Evolutionary conservation across 345 rosid species (phyloP).

Genomic region (Lepidium aucheri): DNA sequence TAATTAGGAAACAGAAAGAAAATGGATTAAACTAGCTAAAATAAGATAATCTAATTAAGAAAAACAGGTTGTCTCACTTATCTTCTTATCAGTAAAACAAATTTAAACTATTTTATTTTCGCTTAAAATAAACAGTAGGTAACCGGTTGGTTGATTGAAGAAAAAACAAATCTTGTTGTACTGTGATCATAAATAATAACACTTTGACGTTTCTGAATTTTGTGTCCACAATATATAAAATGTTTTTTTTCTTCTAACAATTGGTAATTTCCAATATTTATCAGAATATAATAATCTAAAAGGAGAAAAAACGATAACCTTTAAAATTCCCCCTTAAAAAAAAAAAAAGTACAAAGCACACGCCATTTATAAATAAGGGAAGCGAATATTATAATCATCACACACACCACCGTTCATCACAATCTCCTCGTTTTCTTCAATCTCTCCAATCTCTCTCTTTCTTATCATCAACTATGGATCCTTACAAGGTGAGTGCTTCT

Average conservation of each 20-base stretch:
- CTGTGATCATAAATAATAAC: neutral
- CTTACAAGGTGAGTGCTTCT: slow-evolving; percentile 35
- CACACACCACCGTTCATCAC: neutral
- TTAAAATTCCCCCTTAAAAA: neutral
- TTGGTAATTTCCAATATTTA: neutral
- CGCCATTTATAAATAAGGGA: slow-evolving; percentile 25
- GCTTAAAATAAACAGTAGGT: neutral
- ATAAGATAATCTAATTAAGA: neutral
- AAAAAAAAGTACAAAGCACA: slow-evolving; percentile 1
- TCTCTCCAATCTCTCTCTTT: neutral
- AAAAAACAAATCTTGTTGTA: neutral
- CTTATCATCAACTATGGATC: slow-evolving; percentile 37
- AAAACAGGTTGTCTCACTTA: neutral
- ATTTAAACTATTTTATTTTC: neutral
- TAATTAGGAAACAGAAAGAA: too few species aligned
- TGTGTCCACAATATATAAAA: slow-evolving; percentile 2
- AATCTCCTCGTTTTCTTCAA: slow-evolving; percentile 17
- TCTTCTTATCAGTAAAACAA: neutral
- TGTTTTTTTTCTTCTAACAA: neutral
- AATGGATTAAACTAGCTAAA: neutral
- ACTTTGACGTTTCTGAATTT: neutral
- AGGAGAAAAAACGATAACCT: slow-evolving; percentile 21
- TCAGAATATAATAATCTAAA: neutral
- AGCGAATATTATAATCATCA: slow-evolving; percentile 9
- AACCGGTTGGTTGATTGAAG: neutral